A percentile compares a stretch with the other conserved stretches of the same genome.
Conservation (phyloP, 106 monocot genomes). For the Dioscorea alata region DNA sequence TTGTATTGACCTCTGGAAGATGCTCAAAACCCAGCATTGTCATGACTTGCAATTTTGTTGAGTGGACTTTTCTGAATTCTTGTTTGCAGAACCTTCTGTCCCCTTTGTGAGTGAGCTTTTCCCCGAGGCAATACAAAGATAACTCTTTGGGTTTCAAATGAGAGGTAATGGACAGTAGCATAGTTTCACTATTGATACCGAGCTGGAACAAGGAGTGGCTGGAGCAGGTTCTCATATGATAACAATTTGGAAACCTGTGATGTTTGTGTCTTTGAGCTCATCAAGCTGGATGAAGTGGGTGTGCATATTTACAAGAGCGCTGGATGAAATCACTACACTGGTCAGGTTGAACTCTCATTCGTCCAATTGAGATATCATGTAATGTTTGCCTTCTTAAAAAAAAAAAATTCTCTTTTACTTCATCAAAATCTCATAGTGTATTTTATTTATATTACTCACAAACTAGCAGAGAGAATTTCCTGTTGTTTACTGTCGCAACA, state of each 20-base stretch:
- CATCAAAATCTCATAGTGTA: too few relatives aligned
- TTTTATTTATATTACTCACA: too few relatives aligned
- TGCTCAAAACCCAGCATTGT: too few relatives aligned
- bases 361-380: too few relatives aligned
- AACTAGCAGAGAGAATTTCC: too few relatives aligned
- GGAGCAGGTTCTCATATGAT: neutral
- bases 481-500: too few relatives aligned
- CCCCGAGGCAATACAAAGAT: neutral
- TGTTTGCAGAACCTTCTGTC: neutral
- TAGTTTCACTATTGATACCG: neutral
- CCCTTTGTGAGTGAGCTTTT: neutral
- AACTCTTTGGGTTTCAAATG: constrained; percentile 5
- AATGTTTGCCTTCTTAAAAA: too few relatives aligned
- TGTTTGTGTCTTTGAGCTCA: constrained; percentile 1
- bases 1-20: neutral
- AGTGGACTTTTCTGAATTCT: neutral
- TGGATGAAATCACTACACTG: constrained; percentile 4
- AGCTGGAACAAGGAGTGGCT: neutral
- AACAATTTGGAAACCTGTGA: constrained; percentile 4
- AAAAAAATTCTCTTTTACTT: too few relatives aligned
- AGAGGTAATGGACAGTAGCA: neutral
- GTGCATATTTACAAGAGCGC: constrained; percentile 7
- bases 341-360: neutral
- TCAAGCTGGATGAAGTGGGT: neutral
- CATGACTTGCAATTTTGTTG: neutral